Evolutionary conservation across 148 eudicot species (phyloP).

Genomic region (Talinum fruticosum): DNA sequence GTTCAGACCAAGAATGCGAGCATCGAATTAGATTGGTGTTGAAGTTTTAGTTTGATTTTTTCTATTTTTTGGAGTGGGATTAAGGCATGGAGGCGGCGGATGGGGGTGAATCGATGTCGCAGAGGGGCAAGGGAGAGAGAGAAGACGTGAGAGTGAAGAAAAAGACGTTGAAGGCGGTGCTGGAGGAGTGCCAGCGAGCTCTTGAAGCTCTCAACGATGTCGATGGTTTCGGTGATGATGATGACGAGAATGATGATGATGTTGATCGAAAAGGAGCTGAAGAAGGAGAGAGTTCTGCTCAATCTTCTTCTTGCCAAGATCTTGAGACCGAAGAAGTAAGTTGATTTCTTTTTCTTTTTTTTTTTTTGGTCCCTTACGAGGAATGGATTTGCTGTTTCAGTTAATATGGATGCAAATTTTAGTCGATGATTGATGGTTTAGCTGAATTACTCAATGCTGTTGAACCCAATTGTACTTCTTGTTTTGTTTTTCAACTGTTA

Average conservation of each 20-base stretch:
- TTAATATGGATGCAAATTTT: too few species aligned
- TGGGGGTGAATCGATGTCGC: not conserved
- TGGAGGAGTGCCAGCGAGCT: constrained; percentile 45
- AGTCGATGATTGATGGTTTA: not conserved
- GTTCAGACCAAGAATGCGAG: not conserved
- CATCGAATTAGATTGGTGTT: not conserved
- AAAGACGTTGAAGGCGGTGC: constrained; percentile 64
- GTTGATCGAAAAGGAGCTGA: constrained; percentile 18
- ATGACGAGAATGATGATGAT: constrained; percentile 21
- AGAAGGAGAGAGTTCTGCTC: constrained; percentile 18
- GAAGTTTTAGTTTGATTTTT: not conserved
- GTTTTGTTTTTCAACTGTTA: not conserved
- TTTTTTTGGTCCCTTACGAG: too few species aligned
- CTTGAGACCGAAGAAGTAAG: constrained; percentile 48
- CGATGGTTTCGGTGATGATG: constrained; percentile 21
- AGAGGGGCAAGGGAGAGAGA: constrained; percentile 28
- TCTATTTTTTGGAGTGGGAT: not conserved
- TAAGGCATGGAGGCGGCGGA: constrained; percentile 31
- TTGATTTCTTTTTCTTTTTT: not conserved
- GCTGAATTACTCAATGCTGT: not conserved
- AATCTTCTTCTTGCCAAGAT: constrained; percentile 36
- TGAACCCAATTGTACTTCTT: not conserved
- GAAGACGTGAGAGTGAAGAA: constrained; percentile 62
- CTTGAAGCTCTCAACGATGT: constrained; percentile 46
- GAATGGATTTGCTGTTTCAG: too few species aligned